phyloP scores from a whole-genome alignment of 805 yeast genomes.

The Schwanniomyces yamadae region DNA sequence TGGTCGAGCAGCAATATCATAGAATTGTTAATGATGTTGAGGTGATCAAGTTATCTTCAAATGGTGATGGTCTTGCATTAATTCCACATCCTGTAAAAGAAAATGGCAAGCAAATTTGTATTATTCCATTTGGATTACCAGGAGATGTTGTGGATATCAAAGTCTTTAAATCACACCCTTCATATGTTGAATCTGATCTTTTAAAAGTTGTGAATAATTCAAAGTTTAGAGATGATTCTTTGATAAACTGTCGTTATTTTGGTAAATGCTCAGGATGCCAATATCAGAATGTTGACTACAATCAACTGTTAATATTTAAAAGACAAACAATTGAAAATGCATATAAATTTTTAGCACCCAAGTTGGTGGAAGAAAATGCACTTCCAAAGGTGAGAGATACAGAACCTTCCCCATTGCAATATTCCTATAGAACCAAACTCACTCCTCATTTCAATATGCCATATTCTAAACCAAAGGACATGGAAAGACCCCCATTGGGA shows the following conservation, averaged over 20 bases:
- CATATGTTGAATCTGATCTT: conserved; percentile 73
- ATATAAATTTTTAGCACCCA: conserved; percentile 71
- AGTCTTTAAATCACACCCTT: conserved; percentile 76
- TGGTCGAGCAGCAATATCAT: conserved; percentile 50
- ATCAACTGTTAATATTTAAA: conserved; percentile 70
- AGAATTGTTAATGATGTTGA: conserved; percentile 57
- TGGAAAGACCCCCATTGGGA: conserved; percentile 70
- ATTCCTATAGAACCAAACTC: conserved; percentile 82
- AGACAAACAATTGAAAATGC: conserved; percentile 77
- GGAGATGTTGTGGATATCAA: conserved; percentile 75
- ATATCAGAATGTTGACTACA: conserved; percentile 75
- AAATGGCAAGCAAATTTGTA: conserved; percentile 55
- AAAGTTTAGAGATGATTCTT: conserved; percentile 49
- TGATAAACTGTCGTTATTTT: conserved; percentile 78
- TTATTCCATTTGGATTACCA: conserved; percentile 85
- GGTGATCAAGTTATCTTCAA: conserved; percentile 61
- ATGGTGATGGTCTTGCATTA: conserved; percentile 85
- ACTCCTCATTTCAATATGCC: conserved; percentile 95
- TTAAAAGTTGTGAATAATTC: conserved; percentile 42
- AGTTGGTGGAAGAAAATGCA: conserved; percentile 36
- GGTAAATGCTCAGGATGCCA: conserved; percentile 96
- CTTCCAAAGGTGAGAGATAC: conserved; percentile 67
- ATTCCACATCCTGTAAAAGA: conserved; percentile 55
- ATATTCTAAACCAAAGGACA: conserved; percentile 39
- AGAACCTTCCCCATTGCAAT: conserved; percentile 73